Evolutionary conservation across 106 monocot genomes (phyloP), one percentile per base, ranked within the genome.

Genomic region (Cymbidium sinense): DNA sequence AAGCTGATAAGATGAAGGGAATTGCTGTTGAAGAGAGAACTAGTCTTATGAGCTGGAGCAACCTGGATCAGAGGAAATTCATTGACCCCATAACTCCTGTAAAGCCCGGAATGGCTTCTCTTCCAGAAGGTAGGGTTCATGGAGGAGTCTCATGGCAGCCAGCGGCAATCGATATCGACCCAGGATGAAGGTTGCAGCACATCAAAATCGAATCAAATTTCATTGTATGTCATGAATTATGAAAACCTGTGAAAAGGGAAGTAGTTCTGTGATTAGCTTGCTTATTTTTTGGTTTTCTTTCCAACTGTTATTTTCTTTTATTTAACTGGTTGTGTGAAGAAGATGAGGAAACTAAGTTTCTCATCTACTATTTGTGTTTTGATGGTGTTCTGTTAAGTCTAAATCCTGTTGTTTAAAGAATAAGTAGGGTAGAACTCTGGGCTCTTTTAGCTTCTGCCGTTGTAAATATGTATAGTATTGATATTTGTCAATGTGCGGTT

Each of bases 81-180:
- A n/a, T n/a, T n/a, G n/a, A n/a, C n/a, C 47, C 54, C 19, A 10
- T 18, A 54, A 54, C 37, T 39, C 7, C 37, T 39, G 5, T 39
- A 39, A 39, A 39, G 64, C 5, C 28, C 13, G 15, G 67, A 28
- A 3, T 17, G 4, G 17, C 71, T 34, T 71, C 71, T 37, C 20
- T 71, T 71, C 71, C 71, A 37, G 71, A 93, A 83, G 86, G 93
- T 18, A 82, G 96, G 74, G 96, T 96, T 78, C 96, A 91, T 82
- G 96, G 96, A n/a, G 89, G 25, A 91, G 65, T 75, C 71, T 96
- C 12, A 52, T 93, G 86, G 78, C 86, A 5, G 84, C 81, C 36
- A 74, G 44, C 10, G 67, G 70, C 21, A 23, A 4, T 23, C 58
- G n/a, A 58, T 58, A 23, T 23, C 30, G 17, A 36, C 9, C 58